phyloP scores from a whole-genome alignment of 495 filamentous ascomycete genomes.

The Usnea hakonensis region DNA sequence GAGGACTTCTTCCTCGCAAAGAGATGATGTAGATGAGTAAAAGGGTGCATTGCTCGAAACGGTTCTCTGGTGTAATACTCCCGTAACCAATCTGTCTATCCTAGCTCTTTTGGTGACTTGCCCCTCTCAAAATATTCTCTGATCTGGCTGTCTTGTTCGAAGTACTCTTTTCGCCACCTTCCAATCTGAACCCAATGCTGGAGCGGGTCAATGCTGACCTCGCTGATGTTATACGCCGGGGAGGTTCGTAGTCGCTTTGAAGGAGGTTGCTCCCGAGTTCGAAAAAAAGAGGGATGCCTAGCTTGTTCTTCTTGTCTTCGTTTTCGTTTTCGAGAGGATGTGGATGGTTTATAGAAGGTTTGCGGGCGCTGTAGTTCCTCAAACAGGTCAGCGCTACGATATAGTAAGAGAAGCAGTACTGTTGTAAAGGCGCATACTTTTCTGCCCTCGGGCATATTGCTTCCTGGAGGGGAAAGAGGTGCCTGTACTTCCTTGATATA shows the following conservation, averaged over 20 bases:
- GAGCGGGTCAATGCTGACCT: constrained; percentile 5
- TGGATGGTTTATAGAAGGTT: constrained; percentile 10
- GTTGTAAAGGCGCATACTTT: constrained; percentile 7
- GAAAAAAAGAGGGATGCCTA: constrained; percentile 10
- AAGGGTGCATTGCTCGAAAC: no score
- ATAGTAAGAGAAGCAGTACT: constrained; percentile 8
- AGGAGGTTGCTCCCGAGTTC: constrained; percentile 16
- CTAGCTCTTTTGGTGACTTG: constrained; percentile 13
- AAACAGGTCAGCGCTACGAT: constrained; percentile 13
- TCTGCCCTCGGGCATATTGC: constrained; percentile 9
- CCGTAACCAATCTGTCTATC: constrained; percentile 3
- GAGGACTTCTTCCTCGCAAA: no score
- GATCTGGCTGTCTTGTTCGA: constrained; percentile 16
- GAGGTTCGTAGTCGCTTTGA: constrained; percentile 14
- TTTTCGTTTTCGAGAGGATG: constrained; percentile 20
- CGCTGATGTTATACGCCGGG: not conserved
- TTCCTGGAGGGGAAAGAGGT: constrained; percentile 16
- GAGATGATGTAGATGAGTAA: no score
- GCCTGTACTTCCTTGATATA: constrained; percentile 1
- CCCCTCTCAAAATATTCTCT: constrained; percentile 18
- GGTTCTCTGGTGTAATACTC: no score
- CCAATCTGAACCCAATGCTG: constrained; percentile 6
- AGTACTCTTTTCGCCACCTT: constrained; percentile 13
- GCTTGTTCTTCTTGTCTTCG: constrained; percentile 16
- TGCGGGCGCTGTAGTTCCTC: constrained; percentile 11